Conservation (phyloP, 2,329 filamentous ascomycete genomes). For the Biscogniauxia marginata region DNA sequence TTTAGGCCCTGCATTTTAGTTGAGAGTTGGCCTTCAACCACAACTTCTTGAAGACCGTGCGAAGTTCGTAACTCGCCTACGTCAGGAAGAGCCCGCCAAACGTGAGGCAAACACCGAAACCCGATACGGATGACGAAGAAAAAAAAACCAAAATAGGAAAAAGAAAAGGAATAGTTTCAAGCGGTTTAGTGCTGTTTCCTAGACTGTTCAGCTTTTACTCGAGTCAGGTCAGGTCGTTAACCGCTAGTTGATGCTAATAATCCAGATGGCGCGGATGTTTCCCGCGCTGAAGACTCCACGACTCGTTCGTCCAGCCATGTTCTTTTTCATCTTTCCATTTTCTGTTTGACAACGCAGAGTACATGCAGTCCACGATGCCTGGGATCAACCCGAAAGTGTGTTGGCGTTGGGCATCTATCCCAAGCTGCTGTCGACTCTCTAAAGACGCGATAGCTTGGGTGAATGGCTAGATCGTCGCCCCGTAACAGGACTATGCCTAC, state of each 20-base stretch:
- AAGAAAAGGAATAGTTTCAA: not conserved
- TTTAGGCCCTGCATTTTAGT: no score
- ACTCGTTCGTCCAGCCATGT: not conserved
- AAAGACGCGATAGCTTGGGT: not conserved
- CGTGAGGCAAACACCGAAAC: not conserved
- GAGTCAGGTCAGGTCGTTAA: not conserved
- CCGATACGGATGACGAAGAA: not conserved
- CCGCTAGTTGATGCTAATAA: not conserved
- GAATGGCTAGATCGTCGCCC: not conserved
- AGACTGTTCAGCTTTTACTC: not conserved
- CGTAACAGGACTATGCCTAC: not conserved
- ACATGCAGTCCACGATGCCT: not conserved
- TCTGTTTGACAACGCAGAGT: not conserved
- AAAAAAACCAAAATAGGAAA: not conserved
- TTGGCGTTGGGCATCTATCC: not conserved
- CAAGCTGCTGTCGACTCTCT: not conserved
- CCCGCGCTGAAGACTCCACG: not conserved
- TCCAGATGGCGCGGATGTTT: not conserved
- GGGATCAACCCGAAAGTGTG: not conserved
- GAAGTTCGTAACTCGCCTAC: no score
- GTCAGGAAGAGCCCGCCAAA: no score
- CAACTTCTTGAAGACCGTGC: no score
- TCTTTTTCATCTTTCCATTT: not conserved
- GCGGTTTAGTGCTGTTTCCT: not conserved
- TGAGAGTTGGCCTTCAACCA: no score